Evolutionary conservation across 108 stramenopile species (phyloP).

Genomic region (Tribonema minus): DNA sequence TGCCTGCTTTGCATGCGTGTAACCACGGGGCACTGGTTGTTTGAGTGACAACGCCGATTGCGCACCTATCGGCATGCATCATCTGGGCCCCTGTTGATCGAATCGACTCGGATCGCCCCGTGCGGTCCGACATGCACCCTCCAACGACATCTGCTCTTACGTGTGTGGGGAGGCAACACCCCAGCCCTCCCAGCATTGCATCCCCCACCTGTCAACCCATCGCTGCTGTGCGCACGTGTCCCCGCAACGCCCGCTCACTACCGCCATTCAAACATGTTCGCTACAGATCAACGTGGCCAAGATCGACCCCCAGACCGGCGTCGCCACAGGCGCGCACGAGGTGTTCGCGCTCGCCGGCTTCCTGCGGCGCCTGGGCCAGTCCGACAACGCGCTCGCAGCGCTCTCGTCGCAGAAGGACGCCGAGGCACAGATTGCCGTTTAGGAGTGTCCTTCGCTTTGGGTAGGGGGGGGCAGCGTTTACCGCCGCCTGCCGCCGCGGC

Average conservation of each 20-base stretch:
- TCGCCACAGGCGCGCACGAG: conserved; percentile 41
- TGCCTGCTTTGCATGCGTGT: too few species aligned
- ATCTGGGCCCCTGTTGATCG: background rate
- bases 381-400: too few species aligned
- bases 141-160: background rate
- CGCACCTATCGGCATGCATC: too few species aligned
- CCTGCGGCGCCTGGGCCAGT: conserved; percentile 35
- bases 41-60: too few species aligned
- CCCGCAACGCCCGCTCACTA: too few species aligned
- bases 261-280: background rate
- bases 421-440: too few species aligned
- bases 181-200: background rate
- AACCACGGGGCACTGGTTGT: too few species aligned
- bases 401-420: too few species aligned
- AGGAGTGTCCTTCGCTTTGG: too few species aligned
- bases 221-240: background rate
- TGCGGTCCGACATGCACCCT: background rate
- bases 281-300: conserved; percentile 47
- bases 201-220: background rate
- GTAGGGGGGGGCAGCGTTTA: too few species aligned
- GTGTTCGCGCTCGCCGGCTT: conserved; percentile 44
- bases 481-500: too few species aligned
- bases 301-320: conserved; percentile 33
- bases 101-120: background rate
- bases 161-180: background rate